Evolutionary conservation across 345 rosid genomes (phyloP).

Genomic region (Viola odorata): DNA sequence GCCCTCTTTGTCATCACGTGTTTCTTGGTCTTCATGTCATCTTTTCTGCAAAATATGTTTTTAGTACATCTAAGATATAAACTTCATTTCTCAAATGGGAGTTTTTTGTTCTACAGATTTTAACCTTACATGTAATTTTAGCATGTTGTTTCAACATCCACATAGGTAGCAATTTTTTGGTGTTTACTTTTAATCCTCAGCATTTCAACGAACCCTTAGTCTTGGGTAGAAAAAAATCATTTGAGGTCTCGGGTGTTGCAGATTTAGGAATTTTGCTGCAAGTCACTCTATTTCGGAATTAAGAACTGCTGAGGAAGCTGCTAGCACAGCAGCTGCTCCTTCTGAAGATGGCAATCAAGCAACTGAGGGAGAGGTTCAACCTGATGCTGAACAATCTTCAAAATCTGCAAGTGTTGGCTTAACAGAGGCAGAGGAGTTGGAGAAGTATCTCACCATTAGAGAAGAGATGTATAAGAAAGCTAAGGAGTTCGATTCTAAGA

Average conservation of each 20-base stretch:
- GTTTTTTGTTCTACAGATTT: too few relatives aligned
- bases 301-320: conserved; percentile 64
- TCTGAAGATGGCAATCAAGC: conserved; percentile 41
- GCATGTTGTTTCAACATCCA: too few relatives aligned
- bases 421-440: conserved; percentile 85
- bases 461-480: conserved; percentile 90
- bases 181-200: too few relatives aligned
- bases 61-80: too few relatives aligned
- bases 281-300: conserved; percentile 77
- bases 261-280: conserved; percentile 81
- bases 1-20: too few relatives aligned
- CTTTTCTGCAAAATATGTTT: too few relatives aligned
- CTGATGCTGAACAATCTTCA: conserved; percentile 49
- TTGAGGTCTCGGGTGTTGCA: conserved; percentile 21
- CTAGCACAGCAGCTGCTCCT: conserved; percentile 25
- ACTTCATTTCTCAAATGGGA: too few relatives aligned
- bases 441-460: conserved; percentile 75
- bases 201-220: too few relatives aligned
- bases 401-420: conserved; percentile 61
- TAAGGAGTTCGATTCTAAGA: conserved; percentile 91
- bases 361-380: conserved; percentile 52
- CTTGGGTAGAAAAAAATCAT: too few relatives aligned
- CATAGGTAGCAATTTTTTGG: too few relatives aligned
- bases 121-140: too few relatives aligned
- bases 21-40: too few relatives aligned